phyloP scores from a whole-genome alignment of 495 filamentous ascomycete species.

The Penicillium paradoxum region DNA sequence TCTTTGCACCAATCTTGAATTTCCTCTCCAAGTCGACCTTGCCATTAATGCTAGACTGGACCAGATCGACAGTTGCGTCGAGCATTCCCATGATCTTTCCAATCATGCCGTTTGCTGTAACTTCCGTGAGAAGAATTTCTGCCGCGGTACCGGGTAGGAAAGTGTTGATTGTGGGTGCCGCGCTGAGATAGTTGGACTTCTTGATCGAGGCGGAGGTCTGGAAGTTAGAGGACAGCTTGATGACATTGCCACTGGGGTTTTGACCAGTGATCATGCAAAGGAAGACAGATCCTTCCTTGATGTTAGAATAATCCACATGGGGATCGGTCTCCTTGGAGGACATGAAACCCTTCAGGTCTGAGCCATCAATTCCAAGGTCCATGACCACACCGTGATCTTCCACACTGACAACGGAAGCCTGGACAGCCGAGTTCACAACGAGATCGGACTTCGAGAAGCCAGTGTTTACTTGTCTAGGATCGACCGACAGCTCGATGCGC shows the following conservation, averaged over 20 bases:
- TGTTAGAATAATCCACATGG: constrained; percentile 50
- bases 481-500: constrained; percentile 77
- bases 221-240: constrained; percentile 79
- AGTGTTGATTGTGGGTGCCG: constrained; percentile 81
- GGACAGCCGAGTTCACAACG: constrained; percentile 66
- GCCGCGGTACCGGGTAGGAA: constrained; percentile 87
- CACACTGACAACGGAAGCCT: constrained; percentile 82
- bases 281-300: constrained; percentile 77
- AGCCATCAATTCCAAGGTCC: constrained; percentile 73
- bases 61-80: constrained; percentile 80
- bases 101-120: constrained; percentile 52
- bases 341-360: constrained; percentile 73
- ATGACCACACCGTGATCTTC: constrained; percentile 95
- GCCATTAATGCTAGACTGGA: constrained; percentile 73
- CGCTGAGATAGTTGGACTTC: constrained; percentile 59
- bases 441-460: constrained; percentile 66
- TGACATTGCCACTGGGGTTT: constrained; percentile 69
- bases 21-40: constrained; percentile 64
- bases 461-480: constrained; percentile 68
- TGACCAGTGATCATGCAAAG: constrained; percentile 77
- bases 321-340: constrained; percentile 75
- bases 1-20: constrained; percentile 74
- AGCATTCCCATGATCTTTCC: constrained; percentile 92
- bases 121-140: constrained; percentile 76
- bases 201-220: constrained; percentile 62